Conservation (phyloP, 805 yeast species). For the Hanseniaspora taiwanica region DNA sequence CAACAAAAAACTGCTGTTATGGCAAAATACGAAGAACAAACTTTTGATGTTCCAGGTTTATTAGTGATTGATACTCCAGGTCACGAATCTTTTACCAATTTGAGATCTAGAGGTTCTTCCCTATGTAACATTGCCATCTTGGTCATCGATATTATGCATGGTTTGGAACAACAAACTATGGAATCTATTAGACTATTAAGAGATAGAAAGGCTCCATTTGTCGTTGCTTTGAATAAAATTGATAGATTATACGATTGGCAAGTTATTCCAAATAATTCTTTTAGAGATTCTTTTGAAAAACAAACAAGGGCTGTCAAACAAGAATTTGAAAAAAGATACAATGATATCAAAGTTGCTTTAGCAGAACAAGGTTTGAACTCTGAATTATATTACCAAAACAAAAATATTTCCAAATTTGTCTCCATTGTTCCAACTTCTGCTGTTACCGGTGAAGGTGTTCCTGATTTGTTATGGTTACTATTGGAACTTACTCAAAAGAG, state of each 20-base stretch:
- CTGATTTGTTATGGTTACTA: slow-evolving; percentile 91
- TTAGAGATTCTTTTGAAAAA: slow-evolving; percentile 81
- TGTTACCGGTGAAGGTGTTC: slow-evolving; percentile 99
- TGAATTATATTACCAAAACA: slow-evolving; percentile 90
- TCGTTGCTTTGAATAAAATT: slow-evolving; percentile 93
- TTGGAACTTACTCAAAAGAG: slow-evolving; percentile 94
- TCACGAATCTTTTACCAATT: slow-evolving; percentile 96
- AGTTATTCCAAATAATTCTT: slow-evolving; percentile 76
- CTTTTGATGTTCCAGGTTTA: slow-evolving; percentile 93
- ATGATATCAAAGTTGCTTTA: slow-evolving; percentile 74
- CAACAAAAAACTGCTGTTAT: slow-evolving; percentile 83
- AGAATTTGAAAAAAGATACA: slow-evolving; percentile 81
- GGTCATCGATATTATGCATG: slow-evolving; percentile 98
- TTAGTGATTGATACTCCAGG: slow-evolving; percentile 98
- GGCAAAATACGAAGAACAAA: slow-evolving; percentile 72
- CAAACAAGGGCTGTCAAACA: slow-evolving; percentile 79
- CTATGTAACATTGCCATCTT: slow-evolving; percentile 97
- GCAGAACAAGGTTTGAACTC: slow-evolving; percentile 98
- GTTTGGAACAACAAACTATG: slow-evolving; percentile 93
- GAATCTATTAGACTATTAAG: slow-evolving; percentile 86
- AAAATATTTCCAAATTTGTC: slow-evolving; percentile 83
- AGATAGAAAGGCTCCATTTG: slow-evolving; percentile 95
- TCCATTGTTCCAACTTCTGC: slow-evolving; percentile 98
- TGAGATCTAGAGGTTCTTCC: slow-evolving; percentile 97
- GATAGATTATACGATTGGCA: slow-evolving; percentile 97